Percentiles rank a stretch among this genome's conserved stretches.
phyloP scores from a whole-genome alignment of 2,329 filamentous ascomycete species.

The Colletotrichum phormii region DNA sequence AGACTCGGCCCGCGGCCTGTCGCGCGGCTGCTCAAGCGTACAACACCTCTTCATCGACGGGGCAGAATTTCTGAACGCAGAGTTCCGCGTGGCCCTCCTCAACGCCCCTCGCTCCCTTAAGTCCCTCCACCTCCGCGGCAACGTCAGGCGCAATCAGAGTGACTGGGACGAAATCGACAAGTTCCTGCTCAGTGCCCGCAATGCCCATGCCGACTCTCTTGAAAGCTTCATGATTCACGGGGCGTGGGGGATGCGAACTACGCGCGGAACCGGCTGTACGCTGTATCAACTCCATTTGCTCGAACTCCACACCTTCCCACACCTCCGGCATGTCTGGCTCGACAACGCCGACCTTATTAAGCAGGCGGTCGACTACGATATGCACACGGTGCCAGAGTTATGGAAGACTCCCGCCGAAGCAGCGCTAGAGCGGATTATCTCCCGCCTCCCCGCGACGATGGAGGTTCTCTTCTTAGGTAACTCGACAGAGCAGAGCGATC shows the following conservation, averaged over 20 bases:
- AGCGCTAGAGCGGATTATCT: neutral
- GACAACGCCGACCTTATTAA: neutral
- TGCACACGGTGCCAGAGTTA: neutral
- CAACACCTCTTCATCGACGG: conserved; percentile 3
- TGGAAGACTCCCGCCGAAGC: neutral
- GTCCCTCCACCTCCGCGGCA: neutral
- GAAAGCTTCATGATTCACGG: conserved; percentile 14
- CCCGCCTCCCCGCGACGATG: neutral
- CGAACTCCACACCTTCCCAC: neutral
- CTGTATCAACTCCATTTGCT: neutral
- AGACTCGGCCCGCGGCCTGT: neutral
- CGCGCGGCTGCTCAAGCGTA: neutral
- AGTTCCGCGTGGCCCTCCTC: neutral
- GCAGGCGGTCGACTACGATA: neutral
- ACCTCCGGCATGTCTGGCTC: neutral
- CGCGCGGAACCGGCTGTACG: neutral
- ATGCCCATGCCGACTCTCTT: neutral
- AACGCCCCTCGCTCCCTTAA: conserved; percentile 8
- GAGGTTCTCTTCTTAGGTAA: neutral
- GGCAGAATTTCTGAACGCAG: neutral
- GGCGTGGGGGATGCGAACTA: neutral
- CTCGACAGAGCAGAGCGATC: no score
- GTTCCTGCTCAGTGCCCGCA: neutral
- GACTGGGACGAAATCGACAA: neutral
- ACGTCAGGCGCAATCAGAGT: neutral